Percentiles rank a stretch among this genome's conserved stretches.
These are phyloP conservation scores for Fusarium domesticum DNA, from an alignment of 2,329 filamentous ascomycete species.

Conservation along the genomic window DNA sequence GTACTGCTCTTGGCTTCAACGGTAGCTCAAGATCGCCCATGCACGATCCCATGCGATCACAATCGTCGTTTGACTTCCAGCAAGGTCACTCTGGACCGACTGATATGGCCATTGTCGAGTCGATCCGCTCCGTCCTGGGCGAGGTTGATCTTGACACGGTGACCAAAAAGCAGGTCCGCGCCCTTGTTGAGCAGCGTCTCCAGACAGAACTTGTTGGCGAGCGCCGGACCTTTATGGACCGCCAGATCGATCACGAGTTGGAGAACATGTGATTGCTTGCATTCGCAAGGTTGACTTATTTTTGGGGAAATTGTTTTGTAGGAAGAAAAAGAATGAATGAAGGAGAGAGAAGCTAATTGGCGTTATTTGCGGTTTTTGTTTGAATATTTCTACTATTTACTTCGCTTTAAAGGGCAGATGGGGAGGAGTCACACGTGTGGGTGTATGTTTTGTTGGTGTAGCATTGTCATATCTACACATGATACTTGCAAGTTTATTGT, in stretches of 20 bases:
- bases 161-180: conserved; percentile 95
- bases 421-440: not conserved
- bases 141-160: conserved; percentile 96
- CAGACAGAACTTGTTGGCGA: conserved; percentile 87
- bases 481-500: not conserved
- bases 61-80: conserved; percentile 59
- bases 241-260: conserved; percentile 88
- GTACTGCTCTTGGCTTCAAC: conserved; percentile 46
- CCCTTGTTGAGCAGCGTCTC: conserved; percentile 86
- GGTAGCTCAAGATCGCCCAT: conserved; percentile 48
- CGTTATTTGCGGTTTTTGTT: not conserved
- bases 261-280: conserved; percentile 95
- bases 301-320: conserved; percentile 2
- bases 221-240: conserved; percentile 83
- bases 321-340: conserved; percentile 19
- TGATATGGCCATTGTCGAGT: conserved; percentile 76
- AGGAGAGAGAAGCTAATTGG: conserved; percentile 8
- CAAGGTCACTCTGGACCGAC: conserved; percentile 63
- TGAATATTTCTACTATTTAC: not conserved
- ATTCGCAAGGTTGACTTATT: not conserved
- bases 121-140: conserved; percentile 74
- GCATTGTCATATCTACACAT: not conserved
- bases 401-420: not conserved
- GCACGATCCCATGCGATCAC: conserved; percentile 47
- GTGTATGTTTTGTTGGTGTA: not conserved